Evolutionary conservation across 371 early-diverging fungal species (phyloP).

Genomic region (Phascolomyces articulosus): DNA sequence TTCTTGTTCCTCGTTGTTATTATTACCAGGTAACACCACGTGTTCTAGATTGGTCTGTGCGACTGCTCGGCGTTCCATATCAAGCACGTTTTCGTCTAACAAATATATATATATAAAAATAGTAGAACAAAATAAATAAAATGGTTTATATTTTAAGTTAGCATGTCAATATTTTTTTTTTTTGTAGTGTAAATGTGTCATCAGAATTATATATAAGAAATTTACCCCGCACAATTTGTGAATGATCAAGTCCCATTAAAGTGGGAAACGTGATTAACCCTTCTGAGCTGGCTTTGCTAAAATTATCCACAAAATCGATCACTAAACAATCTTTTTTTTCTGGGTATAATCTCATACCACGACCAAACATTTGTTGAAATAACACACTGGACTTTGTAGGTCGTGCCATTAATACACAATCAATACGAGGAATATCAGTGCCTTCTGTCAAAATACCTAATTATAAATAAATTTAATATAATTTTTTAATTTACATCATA

Average conservation of each 20-base stretch:
- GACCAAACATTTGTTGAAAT: slow-evolving; percentile 95
- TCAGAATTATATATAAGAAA: slow-evolving; percentile 8
- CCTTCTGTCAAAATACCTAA: slow-evolving; percentile 77
- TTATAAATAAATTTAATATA: too few relatives aligned
- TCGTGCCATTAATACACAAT: slow-evolving; percentile 87
- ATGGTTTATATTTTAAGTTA: background rate
- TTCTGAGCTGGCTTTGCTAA: slow-evolving; percentile 28
- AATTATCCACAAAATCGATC: slow-evolving; percentile 84
- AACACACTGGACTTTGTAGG: slow-evolving; percentile 83
- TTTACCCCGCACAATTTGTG: slow-evolving; percentile 31
- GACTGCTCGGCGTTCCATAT: slow-evolving; percentile 15
- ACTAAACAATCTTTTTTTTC: slow-evolving; percentile 83
- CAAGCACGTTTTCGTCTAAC: slow-evolving; percentile 24
- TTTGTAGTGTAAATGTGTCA: background rate
- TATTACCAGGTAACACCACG: background rate
- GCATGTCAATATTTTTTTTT: too few relatives aligned
- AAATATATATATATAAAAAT: background rate
- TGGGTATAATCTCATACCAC: slow-evolving; percentile 77
- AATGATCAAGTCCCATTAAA: slow-evolving; percentile 67
- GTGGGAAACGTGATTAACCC: slow-evolving; percentile 69
- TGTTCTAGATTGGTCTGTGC: slow-evolving; percentile 2
- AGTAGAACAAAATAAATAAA: background rate
- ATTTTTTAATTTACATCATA: too few relatives aligned
- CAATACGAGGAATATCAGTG: slow-evolving; percentile 89
- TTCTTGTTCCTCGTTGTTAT: background rate